A percentile compares a stretch with the other conserved stretches of the same genome.
Conservation (phyloP, 495 filamentous ascomycete genomes). For the Aspergillus mulundensis region DNA sequence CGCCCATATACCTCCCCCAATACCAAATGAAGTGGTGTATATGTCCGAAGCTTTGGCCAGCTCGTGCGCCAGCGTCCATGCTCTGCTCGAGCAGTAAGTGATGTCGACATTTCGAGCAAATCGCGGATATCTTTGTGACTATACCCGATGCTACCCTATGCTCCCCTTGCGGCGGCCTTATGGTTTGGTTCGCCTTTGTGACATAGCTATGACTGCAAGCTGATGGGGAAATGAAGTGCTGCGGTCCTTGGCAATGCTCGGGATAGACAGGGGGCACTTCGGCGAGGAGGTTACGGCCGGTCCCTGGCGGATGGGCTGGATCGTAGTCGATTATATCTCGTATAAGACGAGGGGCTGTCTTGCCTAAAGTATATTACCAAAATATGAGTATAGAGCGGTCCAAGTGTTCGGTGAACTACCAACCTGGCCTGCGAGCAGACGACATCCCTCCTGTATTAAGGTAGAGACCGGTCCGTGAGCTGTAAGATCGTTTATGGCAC, state of each 20-base stretch:
- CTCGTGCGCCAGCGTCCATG: slow-evolving; percentile 25
- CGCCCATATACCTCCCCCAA: slow-evolving; percentile 30
- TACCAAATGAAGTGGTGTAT: slow-evolving; percentile 47
- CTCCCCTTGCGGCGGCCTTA: slow-evolving; percentile 34
- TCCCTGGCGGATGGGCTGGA: slow-evolving; percentile 41
- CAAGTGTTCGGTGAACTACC: slow-evolving; percentile 9
- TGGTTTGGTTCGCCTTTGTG: slow-evolving; percentile 49
- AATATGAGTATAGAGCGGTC: neutral
- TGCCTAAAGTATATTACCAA: slow-evolving; percentile 39
- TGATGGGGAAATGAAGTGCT: slow-evolving; percentile 31
- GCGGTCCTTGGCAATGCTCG: slow-evolving; percentile 25
- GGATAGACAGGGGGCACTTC: slow-evolving; percentile 45
- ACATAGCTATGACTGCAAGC: slow-evolving; percentile 56
- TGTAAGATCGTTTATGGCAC: neutral
- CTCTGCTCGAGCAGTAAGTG: slow-evolving; percentile 52
- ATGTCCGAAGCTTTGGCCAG: slow-evolving; percentile 24
- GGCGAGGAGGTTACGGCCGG: slow-evolving; percentile 51
- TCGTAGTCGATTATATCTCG: slow-evolving; percentile 57
- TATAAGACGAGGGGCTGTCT: slow-evolving; percentile 58
- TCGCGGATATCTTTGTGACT: slow-evolving; percentile 48
- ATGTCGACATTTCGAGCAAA: slow-evolving; percentile 54
- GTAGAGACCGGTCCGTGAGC: slow-evolving; percentile 5
- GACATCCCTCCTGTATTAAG: slow-evolving; percentile 28
- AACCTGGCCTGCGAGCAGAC: slow-evolving; percentile 34
- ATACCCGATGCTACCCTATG: slow-evolving; percentile 32